Percentiles rank a stretch among this genome's conserved stretches.
phyloP scores from a whole-genome alignment of 345 rosid species.

The Populus tremula region DNA sequence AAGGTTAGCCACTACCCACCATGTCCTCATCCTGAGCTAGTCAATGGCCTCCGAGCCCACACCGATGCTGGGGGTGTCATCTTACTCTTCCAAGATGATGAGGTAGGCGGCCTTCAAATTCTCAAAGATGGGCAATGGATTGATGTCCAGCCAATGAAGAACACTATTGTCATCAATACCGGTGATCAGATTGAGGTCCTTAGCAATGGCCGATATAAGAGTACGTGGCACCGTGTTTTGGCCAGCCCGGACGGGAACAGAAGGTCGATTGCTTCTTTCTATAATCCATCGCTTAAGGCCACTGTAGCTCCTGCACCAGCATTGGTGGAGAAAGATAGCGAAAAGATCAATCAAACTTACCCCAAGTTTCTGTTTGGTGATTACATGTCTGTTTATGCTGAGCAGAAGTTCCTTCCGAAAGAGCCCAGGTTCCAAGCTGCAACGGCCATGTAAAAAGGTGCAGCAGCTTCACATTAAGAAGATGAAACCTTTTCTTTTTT shows the following conservation, averaged over 20 bases:
- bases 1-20: constrained; percentile 96
- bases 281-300: constrained; percentile 72
- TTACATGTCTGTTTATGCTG: constrained; percentile 82
- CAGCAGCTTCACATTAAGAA: constrained; percentile 5
- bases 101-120: constrained; percentile 76
- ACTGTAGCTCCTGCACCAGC: constrained; percentile 67
- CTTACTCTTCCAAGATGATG: constrained; percentile 78
- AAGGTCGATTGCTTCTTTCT: constrained; percentile 84
- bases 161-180: constrained; percentile 73
- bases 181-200: constrained; percentile 95
- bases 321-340: constrained; percentile 19
- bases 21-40: constrained; percentile 70
- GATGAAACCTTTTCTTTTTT: not conserved
- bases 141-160: constrained; percentile 72
- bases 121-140: constrained; percentile 78
- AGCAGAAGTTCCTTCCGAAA: constrained; percentile 83
- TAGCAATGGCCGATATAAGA: constrained; percentile 85
- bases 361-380: constrained; percentile 86
- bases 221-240: constrained; percentile 77
- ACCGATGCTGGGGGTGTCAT: constrained; percentile 97
- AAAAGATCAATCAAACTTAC: constrained; percentile 36
- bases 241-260: constrained; percentile 53
- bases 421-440: constrained; percentile 86
- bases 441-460: constrained; percentile 34
- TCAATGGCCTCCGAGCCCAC: constrained; percentile 78